phyloP scores from a whole-genome alignment of 202 grass and related monocot species.

The Schoenoplectus triqueter region DNA sequence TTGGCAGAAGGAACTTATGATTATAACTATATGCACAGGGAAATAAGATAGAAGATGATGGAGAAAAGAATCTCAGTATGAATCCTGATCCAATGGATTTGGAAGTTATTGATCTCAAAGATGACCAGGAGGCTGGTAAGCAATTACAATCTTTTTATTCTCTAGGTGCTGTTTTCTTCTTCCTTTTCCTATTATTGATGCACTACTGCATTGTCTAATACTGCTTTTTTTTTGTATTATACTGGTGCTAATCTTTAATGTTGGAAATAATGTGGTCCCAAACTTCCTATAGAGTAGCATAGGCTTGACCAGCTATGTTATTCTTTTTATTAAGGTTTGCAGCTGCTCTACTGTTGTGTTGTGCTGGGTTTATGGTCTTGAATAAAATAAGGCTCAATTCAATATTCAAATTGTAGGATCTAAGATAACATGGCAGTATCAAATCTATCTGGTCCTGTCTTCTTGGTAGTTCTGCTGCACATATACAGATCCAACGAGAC shows the following conservation, averaged over 20 bases:
- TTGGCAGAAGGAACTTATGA: not conserved
- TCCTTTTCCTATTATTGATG: not conserved
- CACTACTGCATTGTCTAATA: slow-evolving; percentile 11
- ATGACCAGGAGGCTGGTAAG: slow-evolving; percentile 58
- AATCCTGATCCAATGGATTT: slow-evolving; percentile 44
- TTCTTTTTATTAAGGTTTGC: not conserved
- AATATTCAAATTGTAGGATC: not conserved
- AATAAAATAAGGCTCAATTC: slow-evolving; percentile 14
- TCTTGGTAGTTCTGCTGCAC: not conserved
- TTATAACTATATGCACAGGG: slow-evolving; percentile 49
- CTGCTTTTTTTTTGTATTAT: not conserved
- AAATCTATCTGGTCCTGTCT: not conserved
- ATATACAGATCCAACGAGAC: not conserved
- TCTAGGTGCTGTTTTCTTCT: slow-evolving; percentile 24
- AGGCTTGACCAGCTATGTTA: not conserved
- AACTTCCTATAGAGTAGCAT: not conserved
- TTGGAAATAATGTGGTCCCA: slow-evolving; percentile 2
- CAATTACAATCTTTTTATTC: slow-evolving; percentile 13
- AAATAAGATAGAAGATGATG: slow-evolving; percentile 60
- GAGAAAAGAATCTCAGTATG: slow-evolving; percentile 39
- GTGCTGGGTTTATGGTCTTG: not conserved
- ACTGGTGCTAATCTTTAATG: not conserved
- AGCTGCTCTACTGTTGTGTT: not conserved
- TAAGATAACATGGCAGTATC: not conserved
- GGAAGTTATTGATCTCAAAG: slow-evolving; percentile 50